These are phyloP conservation scores for Zygoascus hellenicus DNA, from an alignment of 1,139 yeast genomes.

Conservation along the genomic window DNA sequence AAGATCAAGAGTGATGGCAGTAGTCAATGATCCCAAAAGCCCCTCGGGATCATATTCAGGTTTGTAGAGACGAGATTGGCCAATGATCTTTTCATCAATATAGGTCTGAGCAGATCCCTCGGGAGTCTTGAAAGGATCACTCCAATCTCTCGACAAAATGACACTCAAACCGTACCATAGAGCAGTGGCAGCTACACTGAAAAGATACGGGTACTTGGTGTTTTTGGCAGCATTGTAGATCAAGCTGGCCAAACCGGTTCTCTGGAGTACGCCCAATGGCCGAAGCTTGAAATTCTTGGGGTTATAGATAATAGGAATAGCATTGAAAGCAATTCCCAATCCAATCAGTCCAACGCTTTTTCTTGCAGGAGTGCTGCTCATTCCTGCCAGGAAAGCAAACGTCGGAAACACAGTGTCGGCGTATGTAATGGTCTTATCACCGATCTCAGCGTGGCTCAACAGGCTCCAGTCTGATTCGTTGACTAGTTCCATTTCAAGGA, in stretches of 20 bases:
- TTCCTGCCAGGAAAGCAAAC: constrained; percentile 34
- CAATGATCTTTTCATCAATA: constrained; percentile 28
- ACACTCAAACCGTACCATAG: constrained; percentile 28
- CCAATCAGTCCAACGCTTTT: constrained; percentile 31
- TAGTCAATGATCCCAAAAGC: constrained; percentile 32
- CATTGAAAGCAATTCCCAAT: constrained; percentile 33
- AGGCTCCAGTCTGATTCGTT: constrained; percentile 25
- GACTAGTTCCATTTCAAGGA: constrained; percentile 36
- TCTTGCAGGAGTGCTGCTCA: constrained; percentile 24
- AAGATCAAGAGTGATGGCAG: constrained; percentile 35
- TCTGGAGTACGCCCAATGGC: constrained; percentile 35
- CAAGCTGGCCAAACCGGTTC: constrained; percentile 33
- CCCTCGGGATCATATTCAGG: constrained; percentile 37
- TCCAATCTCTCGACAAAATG: constrained; percentile 24
- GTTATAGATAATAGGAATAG: constrained; percentile 18
- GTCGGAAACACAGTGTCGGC: constrained; percentile 38
- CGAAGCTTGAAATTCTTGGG: constrained; percentile 23
- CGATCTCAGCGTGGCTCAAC: constrained; percentile 31
- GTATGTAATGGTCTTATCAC: constrained; percentile 27
- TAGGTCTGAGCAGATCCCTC: constrained; percentile 32
- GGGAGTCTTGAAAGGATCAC: constrained; percentile 28
- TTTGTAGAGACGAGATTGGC: constrained; percentile 22
- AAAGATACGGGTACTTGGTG: constrained; percentile 12
- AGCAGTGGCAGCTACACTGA: constrained; percentile 24
- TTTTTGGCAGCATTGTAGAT: constrained; percentile 16